phyloP scores from a whole-genome alignment of 2,329 filamentous ascomycete species.

The Orbilia brochopaga region DNA sequence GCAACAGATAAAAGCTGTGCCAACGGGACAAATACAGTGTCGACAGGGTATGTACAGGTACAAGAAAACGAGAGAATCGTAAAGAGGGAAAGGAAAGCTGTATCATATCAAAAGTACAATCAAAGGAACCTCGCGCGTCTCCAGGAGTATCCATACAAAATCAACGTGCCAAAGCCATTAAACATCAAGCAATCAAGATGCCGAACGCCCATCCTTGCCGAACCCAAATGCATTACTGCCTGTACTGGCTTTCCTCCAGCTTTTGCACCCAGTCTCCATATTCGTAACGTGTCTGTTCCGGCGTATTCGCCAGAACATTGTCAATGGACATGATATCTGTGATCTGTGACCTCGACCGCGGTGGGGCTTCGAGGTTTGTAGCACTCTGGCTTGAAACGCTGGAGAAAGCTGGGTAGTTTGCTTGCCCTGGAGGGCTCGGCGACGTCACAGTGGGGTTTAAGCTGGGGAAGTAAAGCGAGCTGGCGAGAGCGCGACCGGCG shows the following conservation, averaged over 20 bases:
- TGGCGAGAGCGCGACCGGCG: slow-evolving; percentile 46
- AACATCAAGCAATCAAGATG: slow-evolving; percentile 30
- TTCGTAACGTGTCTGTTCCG: slow-evolving; percentile 41
- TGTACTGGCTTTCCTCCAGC: slow-evolving; percentile 41
- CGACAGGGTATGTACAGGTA: slow-evolving; percentile 40
- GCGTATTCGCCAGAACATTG: slow-evolving; percentile 43
- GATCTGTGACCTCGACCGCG: slow-evolving; percentile 46
- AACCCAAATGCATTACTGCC: slow-evolving; percentile 46
- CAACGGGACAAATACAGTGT: slow-evolving; percentile 7
- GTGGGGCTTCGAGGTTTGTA: slow-evolving; percentile 32
- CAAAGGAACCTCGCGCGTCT: slow-evolving; percentile 22
- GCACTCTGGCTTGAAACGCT: slow-evolving; percentile 47
- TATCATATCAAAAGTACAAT: slow-evolving; percentile 7
- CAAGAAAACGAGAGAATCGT: slow-evolving; percentile 7
- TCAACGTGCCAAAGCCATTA: slow-evolving; percentile 10
- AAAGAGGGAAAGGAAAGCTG: slow-evolving; percentile 4
- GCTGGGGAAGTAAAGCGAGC: slow-evolving; percentile 42
- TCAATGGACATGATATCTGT: slow-evolving; percentile 50
- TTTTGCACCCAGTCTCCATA: slow-evolving; percentile 50
- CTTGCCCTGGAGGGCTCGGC: slow-evolving; percentile 38
- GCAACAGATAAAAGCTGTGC: slow-evolving; percentile 1
- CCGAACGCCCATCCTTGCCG: slow-evolving; percentile 47
- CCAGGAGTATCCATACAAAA: slow-evolving; percentile 45
- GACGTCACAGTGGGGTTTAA: slow-evolving; percentile 32
- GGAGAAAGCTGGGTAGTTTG: slow-evolving; percentile 46